Evolutionary conservation across 73 alveolate species (phyloP).

Genomic region (Paramecium primaurelia): DNA sequence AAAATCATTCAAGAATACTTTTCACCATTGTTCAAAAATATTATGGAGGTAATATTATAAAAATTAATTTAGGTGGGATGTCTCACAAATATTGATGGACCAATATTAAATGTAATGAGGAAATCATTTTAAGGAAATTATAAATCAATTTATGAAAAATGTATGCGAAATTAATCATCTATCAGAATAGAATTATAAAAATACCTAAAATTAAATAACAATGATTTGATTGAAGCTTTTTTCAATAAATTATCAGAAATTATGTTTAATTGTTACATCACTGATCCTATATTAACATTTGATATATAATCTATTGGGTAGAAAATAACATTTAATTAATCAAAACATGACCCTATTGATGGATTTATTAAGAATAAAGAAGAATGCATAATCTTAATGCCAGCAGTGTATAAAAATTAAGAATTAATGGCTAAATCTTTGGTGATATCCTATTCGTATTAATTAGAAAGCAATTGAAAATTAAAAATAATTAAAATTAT

Average conservation of each 20-base stretch:
- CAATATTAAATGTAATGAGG: slow-evolving; percentile 92
- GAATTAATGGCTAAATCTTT: slow-evolving; percentile 70
- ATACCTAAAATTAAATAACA: slow-evolving; percentile 58
- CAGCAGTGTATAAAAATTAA: slow-evolving; percentile 84
- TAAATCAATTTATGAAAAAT: slow-evolving; percentile 71
- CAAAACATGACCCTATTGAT: slow-evolving; percentile 93
- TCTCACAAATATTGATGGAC: slow-evolving; percentile 83
- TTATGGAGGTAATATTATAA: slow-evolving; percentile 61
- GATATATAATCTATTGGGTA: slow-evolving; percentile 85
- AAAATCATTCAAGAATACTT: slow-evolving; percentile 77
- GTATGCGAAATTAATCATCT: slow-evolving; percentile 63
- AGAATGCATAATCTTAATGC: slow-evolving; percentile 85
- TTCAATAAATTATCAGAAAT: slow-evolving; percentile 74
- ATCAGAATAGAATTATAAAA: slow-evolving; percentile 74
- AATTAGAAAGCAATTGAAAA: background rate
- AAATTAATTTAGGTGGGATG: slow-evolving; percentile 52
- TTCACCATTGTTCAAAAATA: slow-evolving; percentile 77
- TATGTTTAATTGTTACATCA: slow-evolving; percentile 67
- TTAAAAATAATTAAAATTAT: background rate
- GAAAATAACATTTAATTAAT: slow-evolving; percentile 82
- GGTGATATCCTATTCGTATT: slow-evolving; percentile 57
- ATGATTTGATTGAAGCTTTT: slow-evolving; percentile 64
- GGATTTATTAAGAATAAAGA: slow-evolving; percentile 94
- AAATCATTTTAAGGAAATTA: slow-evolving; percentile 91
- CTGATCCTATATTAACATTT: slow-evolving; percentile 87